Evolutionary conservation across 805 yeast genomes (phyloP).

Genomic region (Pichia membranifaciens): DNA sequence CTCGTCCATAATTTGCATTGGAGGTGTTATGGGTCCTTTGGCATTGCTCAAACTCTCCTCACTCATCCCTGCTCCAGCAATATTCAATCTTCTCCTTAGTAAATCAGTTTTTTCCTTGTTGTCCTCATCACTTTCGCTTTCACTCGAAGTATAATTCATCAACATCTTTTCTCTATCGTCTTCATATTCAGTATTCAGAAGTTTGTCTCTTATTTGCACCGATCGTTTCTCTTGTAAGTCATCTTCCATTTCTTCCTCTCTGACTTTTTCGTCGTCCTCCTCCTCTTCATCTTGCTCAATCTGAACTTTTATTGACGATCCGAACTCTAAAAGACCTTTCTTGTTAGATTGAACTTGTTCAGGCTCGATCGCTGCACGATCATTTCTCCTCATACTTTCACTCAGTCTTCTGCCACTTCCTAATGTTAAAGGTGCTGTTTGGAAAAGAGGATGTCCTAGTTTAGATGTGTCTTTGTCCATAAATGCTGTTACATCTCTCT

Average conservation of each 20-base stretch:
- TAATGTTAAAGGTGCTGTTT: constrained; percentile 27
- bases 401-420: constrained; percentile 25
- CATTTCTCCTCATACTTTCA: neutral
- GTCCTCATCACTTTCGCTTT: constrained; percentile 10
- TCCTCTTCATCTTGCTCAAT: constrained; percentile 23
- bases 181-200: neutral
- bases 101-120: neutral
- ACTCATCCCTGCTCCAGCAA: neutral
- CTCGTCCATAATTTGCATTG: constrained; percentile 31
- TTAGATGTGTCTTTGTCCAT: neutral
- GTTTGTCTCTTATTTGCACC: neutral
- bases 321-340: constrained; percentile 17
- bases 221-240: neutral
- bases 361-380: neutral
- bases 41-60: neutral
- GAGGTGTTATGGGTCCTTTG: constrained; percentile 33
- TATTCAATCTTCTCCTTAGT: neutral
- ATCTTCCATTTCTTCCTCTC: neutral
- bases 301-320: constrained; percentile 18
- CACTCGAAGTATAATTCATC: constrained; percentile 11
- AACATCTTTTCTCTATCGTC: constrained; percentile 9
- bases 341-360: neutral
- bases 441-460: constrained; percentile 18
- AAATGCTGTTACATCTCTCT: constrained; percentile 2
- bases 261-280: neutral